Evolutionary conservation across 2,329 filamentous ascomycete species (phyloP).

Genomic region (Calonectria pseudoreteaudii): DNA sequence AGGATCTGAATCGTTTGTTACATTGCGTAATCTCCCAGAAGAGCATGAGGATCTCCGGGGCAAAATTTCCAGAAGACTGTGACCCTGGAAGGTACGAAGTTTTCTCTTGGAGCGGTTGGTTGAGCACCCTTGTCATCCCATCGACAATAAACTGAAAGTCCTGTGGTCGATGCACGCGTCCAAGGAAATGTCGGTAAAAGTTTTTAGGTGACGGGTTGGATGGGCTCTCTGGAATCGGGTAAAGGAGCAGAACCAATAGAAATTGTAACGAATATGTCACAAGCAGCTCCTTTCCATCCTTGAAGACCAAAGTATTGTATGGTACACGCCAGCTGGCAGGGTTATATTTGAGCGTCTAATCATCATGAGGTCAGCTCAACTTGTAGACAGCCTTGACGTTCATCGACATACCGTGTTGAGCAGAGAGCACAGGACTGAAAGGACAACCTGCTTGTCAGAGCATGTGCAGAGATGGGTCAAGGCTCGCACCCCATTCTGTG

Average conservation of each 20-base stretch:
- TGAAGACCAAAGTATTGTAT: slow-evolving; percentile 92
- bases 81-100: slow-evolving; percentile 89
- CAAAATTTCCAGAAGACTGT: slow-evolving; percentile 84
- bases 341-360: slow-evolving; percentile 91
- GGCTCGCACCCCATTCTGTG: slow-evolving; percentile 83
- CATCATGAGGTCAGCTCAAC: slow-evolving; percentile 27
- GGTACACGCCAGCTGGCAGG: slow-evolving; percentile 93
- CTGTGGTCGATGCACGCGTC: slow-evolving; percentile 89
- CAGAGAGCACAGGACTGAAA: slow-evolving; percentile 91
- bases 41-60: slow-evolving; percentile 94
- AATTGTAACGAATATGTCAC: slow-evolving; percentile 94
- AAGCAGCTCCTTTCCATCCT: slow-evolving; percentile 88
- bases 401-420: slow-evolving; percentile 81
- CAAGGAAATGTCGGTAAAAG: slow-evolving; percentile 91
- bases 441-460: slow-evolving; percentile 89
- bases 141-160: slow-evolving; percentile 98
- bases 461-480: slow-evolving; percentile 91
- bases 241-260: slow-evolving; percentile 85
- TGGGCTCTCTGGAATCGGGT: slow-evolving; percentile 84
- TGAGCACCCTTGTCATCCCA: slow-evolving; percentile 91
- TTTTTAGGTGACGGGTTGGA: slow-evolving; percentile 80
- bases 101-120: slow-evolving; percentile 91
- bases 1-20: slow-evolving; percentile 96
- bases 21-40: slow-evolving; percentile 98
- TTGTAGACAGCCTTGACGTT: too few relatives aligned